phyloP scores from a whole-genome alignment of 805 yeast species.

The Candida maesae region DNA sequence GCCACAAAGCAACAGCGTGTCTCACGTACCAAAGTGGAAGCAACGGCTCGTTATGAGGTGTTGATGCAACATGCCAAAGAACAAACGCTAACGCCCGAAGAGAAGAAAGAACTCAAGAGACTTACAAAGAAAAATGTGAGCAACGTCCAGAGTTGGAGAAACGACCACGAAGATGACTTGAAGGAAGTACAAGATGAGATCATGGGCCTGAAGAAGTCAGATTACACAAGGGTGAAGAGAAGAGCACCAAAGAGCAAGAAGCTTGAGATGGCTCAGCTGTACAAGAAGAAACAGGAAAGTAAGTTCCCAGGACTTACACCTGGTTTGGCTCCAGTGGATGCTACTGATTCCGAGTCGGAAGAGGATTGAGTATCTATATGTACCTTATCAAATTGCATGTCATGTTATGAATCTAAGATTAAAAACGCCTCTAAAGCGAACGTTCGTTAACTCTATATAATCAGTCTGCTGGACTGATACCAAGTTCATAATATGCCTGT shows the following conservation, averaged over 20 bases:
- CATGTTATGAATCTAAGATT: too few species aligned
- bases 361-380: slow-evolving; percentile 10
- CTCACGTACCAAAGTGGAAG: slow-evolving; percentile 24
- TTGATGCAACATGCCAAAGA: slow-evolving; percentile 31
- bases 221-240: slow-evolving; percentile 31
- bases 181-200: slow-evolving; percentile 40
- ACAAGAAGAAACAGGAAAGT: slow-evolving; percentile 27
- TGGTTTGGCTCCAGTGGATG: slow-evolving; percentile 80
- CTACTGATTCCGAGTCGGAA: slow-evolving; percentile 45
- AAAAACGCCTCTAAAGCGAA: too few species aligned
- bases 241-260: slow-evolving; percentile 17
- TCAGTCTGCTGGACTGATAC: slow-evolving; percentile 33
- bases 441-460: too few species aligned
- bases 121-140: slow-evolving; percentile 35
- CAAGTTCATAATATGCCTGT: slow-evolving; percentile 64
- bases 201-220: slow-evolving; percentile 37
- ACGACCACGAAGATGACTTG: slow-evolving; percentile 39
- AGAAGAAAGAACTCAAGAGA: slow-evolving; percentile 32
- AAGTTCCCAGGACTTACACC: slow-evolving; percentile 68
- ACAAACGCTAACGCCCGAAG: slow-evolving; percentile 31
- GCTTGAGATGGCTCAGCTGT: slow-evolving; percentile 29
- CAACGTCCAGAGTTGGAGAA: slow-evolving; percentile 39
- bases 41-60: slow-evolving; percentile 32
- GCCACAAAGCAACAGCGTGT: slow-evolving; percentile 20
- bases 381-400: not conserved